Percentiles rank a stretch among this genome's conserved stretches.
Evolutionary conservation across 257 asterid genomes (phyloP).

Genomic region (Penstemon barbatus): DNA sequence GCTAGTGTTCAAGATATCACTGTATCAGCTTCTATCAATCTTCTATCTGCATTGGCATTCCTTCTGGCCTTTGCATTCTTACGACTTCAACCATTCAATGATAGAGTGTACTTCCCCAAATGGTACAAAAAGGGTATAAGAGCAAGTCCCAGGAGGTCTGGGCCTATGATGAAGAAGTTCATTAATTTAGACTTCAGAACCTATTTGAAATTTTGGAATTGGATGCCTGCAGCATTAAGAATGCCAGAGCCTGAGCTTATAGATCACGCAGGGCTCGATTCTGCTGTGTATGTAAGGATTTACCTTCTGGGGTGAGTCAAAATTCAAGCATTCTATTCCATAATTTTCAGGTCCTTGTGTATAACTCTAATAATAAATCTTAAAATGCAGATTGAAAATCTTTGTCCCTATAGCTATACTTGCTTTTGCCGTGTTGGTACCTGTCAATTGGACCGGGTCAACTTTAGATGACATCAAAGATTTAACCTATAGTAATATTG

Average conservation of each 20-base stretch:
- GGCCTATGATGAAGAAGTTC: constrained; percentile 53
- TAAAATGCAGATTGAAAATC: constrained; percentile 75
- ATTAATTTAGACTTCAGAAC: constrained; percentile 64
- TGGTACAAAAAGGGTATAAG: constrained; percentile 93
- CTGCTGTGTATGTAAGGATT: constrained; percentile 87
- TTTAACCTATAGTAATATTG: constrained; percentile 65
- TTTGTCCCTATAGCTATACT: constrained; percentile 73
- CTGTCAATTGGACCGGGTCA: constrained; percentile 71
- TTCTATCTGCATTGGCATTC: constrained; percentile 74
- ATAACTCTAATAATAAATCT: constrained; percentile 10
- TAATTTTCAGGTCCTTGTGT: neutral
- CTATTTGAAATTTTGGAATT: constrained; percentile 76
- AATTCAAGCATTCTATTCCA: neutral
- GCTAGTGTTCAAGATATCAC: constrained; percentile 72
- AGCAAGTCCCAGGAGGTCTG: constrained; percentile 76
- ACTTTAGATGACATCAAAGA: constrained; percentile 44
- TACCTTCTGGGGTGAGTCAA: constrained; percentile 86
- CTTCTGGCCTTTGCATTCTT: constrained; percentile 84
- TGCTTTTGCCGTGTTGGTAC: constrained; percentile 67
- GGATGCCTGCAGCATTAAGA: constrained; percentile 97
- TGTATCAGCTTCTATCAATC: constrained; percentile 74
- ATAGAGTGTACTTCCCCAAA: constrained; percentile 90
- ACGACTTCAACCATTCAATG: constrained; percentile 85
- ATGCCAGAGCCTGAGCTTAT: constrained; percentile 97
- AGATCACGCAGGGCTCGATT: constrained; percentile 92